Conservation (phyloP, 1,139 yeast genomes). For the Lodderomyces orthopsilosis region DNA sequence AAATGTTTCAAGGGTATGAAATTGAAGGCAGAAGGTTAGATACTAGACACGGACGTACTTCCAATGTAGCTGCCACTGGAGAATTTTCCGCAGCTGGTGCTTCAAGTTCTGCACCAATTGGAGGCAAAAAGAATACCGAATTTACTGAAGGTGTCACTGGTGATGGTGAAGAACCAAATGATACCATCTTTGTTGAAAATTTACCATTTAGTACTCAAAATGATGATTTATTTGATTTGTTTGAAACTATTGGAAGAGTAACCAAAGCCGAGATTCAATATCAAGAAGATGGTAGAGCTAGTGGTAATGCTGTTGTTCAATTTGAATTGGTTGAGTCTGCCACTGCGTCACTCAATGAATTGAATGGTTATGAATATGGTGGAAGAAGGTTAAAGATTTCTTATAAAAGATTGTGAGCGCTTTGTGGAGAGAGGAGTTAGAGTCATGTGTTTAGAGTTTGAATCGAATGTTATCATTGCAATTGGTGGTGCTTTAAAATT, state of each 20-base stretch:
- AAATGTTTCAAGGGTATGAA: constrained; percentile 61
- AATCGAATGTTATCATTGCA: no score
- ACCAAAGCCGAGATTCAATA: constrained; percentile 74
- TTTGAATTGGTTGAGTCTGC: constrained; percentile 71
- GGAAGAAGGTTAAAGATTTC: constrained; percentile 68
- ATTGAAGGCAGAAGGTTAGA: constrained; percentile 69
- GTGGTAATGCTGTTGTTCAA: constrained; percentile 83
- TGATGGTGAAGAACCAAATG: constrained; percentile 54
- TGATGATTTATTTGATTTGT: constrained; percentile 80
- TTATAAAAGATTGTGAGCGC: constrained; percentile 45
- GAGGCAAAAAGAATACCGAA: constrained; percentile 36
- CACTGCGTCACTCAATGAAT: constrained; percentile 67
- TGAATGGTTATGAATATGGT: constrained; percentile 81
- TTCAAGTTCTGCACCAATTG: background rate
- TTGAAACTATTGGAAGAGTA: constrained; percentile 81
- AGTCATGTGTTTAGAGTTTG: no score
- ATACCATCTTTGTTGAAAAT: constrained; percentile 68
- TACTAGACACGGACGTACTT: constrained; percentile 56
- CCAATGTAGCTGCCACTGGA: constrained; percentile 4
- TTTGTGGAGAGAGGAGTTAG: no score
- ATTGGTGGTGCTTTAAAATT: no score
- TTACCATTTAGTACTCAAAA: constrained; percentile 87
- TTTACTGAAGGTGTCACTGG: constrained; percentile 66
- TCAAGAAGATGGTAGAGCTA: constrained; percentile 61
- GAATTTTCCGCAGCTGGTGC: constrained; percentile 2